A percentile compares a stretch with the other conserved stretches of the same genome.
phyloP scores from a whole-genome alignment of 2,329 filamentous ascomycete species.

The Ophiostoma ips region DNA sequence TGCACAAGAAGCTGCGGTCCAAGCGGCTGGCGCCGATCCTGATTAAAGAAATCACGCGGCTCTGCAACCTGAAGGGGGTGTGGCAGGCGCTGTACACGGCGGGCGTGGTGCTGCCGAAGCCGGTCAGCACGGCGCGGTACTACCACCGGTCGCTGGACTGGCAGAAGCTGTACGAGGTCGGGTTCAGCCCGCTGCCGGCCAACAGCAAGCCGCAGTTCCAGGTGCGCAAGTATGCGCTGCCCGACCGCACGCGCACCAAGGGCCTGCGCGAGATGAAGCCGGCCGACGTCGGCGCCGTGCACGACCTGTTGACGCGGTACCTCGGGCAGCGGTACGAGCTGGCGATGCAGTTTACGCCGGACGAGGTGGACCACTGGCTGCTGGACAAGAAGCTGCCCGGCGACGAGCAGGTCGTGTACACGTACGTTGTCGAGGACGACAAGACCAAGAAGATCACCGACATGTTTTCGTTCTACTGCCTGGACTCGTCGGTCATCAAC shows the following conservation, averaged over 20 bases:
- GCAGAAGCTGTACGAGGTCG: constrained; percentile 89
- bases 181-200: constrained; percentile 77
- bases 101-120: constrained; percentile 79
- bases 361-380: constrained; percentile 82
- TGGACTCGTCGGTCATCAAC: constrained; percentile 85
- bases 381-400: constrained; percentile 50
- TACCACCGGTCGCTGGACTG: constrained; percentile 90
- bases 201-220: constrained; percentile 78
- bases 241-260: constrained; percentile 54
- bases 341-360: constrained; percentile 63
- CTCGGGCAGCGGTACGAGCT: constrained; percentile 69
- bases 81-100: constrained; percentile 96
- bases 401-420: constrained; percentile 78
- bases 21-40: constrained; percentile 87
- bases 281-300: constrained; percentile 64
- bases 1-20: constrained; percentile 92
- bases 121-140: constrained; percentile 86
- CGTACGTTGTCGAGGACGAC: constrained; percentile 70
- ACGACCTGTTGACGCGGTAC: constrained; percentile 63
- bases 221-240: constrained; percentile 72
- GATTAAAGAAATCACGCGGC: constrained; percentile 93
- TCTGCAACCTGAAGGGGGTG: constrained; percentile 73
- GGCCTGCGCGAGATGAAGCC: constrained; percentile 69
- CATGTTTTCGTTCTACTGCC: constrained; percentile 92
- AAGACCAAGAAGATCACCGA: constrained; percentile 71